Percentiles rank a stretch among this genome's conserved stretches.
Conservation (phyloP, 2,329 filamentous ascomycete genomes). For the Helminthosporium solani region DNA sequence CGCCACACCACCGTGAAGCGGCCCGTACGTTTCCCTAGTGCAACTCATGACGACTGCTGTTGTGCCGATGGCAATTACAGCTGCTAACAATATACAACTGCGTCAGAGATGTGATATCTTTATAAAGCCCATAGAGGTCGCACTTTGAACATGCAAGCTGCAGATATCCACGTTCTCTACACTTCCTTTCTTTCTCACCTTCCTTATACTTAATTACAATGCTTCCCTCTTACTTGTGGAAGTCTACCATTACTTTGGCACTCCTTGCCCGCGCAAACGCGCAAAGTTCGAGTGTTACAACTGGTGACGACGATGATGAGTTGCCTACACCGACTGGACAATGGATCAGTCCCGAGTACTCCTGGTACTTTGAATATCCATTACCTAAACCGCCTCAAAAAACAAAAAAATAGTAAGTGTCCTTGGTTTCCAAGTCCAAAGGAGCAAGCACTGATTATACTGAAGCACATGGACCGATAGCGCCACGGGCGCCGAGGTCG, state of each 20-base stretch:
- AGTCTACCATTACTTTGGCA: background rate
- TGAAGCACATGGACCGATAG: slow-evolving; percentile 38
- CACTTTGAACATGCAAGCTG: background rate
- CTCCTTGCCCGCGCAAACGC: background rate
- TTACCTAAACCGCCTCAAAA: slow-evolving; percentile 51
- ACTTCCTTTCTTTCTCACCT: background rate
- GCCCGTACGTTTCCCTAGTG: background rate
- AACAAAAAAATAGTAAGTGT: slow-evolving; percentile 43
- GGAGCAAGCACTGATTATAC: slow-evolving; percentile 26
- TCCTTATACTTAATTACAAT: background rate
- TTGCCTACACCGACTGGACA: background rate
- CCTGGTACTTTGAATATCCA: slow-evolving; percentile 43
- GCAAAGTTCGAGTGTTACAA: background rate
- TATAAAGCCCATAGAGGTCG: background rate
- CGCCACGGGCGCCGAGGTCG: slow-evolving; percentile 41
- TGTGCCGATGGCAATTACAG: background rate
- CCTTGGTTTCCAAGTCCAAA: slow-evolving; percentile 3
- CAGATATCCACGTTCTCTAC: background rate
- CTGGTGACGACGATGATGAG: background rate
- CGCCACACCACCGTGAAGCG: background rate
- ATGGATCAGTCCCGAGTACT: slow-evolving; percentile 42
- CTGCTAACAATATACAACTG: background rate
- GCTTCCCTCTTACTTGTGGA: background rate
- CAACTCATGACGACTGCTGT: background rate
- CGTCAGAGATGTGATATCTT: background rate